phyloP scores from a whole-genome alignment of 2,329 filamentous ascomycete species.

The Raffaelea ambrosiae region DNA sequence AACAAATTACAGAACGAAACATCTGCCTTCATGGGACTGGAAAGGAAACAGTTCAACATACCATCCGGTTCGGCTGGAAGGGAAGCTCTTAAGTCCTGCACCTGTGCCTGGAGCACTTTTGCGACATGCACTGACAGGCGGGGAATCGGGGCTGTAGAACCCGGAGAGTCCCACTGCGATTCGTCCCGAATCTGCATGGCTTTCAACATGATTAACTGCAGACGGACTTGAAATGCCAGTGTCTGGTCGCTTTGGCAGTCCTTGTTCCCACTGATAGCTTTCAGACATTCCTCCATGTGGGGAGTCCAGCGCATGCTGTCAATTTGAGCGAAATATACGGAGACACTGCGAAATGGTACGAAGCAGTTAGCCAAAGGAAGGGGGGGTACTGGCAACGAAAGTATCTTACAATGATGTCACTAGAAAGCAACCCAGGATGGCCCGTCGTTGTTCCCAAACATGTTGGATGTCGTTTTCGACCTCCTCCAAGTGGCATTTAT shows the following conservation, averaged over 20 bases:
- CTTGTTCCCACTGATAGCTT: conserved; percentile 31
- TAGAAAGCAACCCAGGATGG: conserved; percentile 37
- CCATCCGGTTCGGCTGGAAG: not conserved
- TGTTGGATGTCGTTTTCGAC: conserved; percentile 17
- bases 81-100: not conserved
- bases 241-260: conserved; percentile 41
- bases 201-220: conserved; percentile 29
- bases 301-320: conserved; percentile 48
- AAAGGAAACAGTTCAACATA: too few species aligned
- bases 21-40: too few species aligned
- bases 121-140: not conserved
- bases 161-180: not conserved
- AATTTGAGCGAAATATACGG: conserved; percentile 29
- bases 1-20: too few species aligned
- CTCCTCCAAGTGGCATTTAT: not conserved
- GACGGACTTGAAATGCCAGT: conserved; percentile 31
- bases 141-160: not conserved
- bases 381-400: not conserved
- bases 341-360: not conserved
- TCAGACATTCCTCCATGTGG: conserved; percentile 48
- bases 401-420: conserved; percentile 22
- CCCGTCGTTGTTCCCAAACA: conserved; percentile 39
- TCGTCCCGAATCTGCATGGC: conserved; percentile 8
- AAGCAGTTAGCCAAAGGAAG: not conserved
- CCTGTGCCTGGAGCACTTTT: not conserved